Evolutionary conservation across 2,329 filamentous ascomycete genomes (phyloP), one percentile per base, ranked within the genome.

Genomic region (Thelonectria blattea): DNA sequence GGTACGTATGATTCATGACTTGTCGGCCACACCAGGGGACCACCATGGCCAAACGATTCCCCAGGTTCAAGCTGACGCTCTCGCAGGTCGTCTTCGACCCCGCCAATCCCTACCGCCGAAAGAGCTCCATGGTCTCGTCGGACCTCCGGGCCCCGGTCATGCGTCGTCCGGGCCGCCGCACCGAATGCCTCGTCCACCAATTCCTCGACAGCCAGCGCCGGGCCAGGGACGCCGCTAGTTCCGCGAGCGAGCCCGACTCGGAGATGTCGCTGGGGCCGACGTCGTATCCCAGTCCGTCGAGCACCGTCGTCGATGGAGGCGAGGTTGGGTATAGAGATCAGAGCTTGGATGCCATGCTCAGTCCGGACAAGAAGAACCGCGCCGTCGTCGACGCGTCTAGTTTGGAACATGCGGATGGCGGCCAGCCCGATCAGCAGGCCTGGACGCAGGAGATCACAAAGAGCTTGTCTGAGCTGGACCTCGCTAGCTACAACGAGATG

Each of bases 111-210:
- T 87, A 88, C 68, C 84, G 88, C 20, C 83, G 88, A 60, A 90
- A 90, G 76, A 88, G 86, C 69, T 90, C 87, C 12, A 79, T 90
- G 50, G 84, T 88, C 12, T 72, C 80, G 5, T 77, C 78, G 50
- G 85, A 88, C 30, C 69, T 77, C 3, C 68, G 75, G 15, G 63
- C 70, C 8, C 78, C 79, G 5, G 65, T 77, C 37, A 68, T 62
- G 49, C 65, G 60, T 27, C 62, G 45, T 6, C 63, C 52, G 68
- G 72, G 43, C 68, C 74, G 66, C n/a, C 73, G 74, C 37, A 83
- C 83, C 12, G 84, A 87, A 69, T 90, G 87, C 66, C 80, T 89
- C 39, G 87, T 90, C 32, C 88, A 90, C 71, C 84, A 88, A 58
- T 81, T 89, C 52, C 79, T 90, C 62, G 86, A 89, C 54, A 81